phyloP scores from a whole-genome alignment of 2,329 filamentous ascomycete species.

The Botrytis tulipae region DNA sequence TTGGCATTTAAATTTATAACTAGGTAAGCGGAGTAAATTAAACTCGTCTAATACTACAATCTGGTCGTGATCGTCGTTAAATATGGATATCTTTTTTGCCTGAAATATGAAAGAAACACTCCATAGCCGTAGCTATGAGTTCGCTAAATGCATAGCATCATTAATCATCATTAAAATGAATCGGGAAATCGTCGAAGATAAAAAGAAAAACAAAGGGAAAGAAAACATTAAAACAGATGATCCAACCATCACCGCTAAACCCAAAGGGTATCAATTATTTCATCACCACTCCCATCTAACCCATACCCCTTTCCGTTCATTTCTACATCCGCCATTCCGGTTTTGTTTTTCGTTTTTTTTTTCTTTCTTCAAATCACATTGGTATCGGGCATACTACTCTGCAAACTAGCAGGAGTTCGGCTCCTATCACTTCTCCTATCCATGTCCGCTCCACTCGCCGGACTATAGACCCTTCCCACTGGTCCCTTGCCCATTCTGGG shows the following conservation, averaged over 20 bases:
- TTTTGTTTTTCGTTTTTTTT: background rate
- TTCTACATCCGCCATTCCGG: slow-evolving; percentile 1
- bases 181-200: background rate
- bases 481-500: slow-evolving; percentile 32
- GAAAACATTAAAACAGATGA: slow-evolving; percentile 1
- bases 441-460: slow-evolving; percentile 22
- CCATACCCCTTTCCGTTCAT: background rate
- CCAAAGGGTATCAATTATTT: slow-evolving; percentile 12
- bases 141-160: slow-evolving; percentile 12
- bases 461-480: slow-evolving; percentile 31
- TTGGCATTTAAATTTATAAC: slow-evolving; percentile 10
- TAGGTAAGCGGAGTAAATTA: slow-evolving; percentile 1
- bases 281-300: background rate
- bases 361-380: slow-evolving; percentile 30
- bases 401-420: slow-evolving; percentile 31
- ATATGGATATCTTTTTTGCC: slow-evolving; percentile 16
- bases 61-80: slow-evolving; percentile 17
- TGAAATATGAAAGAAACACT: background rate
- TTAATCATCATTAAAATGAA: slow-evolving; percentile 13
- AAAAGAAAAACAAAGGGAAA: background rate
- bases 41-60: slow-evolving; percentile 12
- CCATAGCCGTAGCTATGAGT: background rate
- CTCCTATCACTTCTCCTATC: slow-evolving; percentile 27
- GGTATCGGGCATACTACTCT: slow-evolving; percentile 37
- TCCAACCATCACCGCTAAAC: slow-evolving; percentile 8